Evolutionary conservation across 352 stramenopile genomes (phyloP).

Genomic region (Pythium biforme): DNA sequence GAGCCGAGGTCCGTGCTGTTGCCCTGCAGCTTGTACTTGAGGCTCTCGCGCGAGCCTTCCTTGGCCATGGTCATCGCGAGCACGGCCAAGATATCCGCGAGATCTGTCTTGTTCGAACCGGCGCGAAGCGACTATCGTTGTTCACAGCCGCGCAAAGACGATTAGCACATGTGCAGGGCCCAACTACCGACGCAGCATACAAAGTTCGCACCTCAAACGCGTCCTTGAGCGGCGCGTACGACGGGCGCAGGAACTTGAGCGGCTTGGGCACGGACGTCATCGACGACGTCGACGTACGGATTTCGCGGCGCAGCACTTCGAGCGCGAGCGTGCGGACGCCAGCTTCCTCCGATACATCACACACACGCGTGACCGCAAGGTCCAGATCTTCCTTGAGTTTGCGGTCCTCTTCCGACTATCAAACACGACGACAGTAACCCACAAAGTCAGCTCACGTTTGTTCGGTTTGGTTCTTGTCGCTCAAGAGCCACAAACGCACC

Average conservation of each 20-base stretch:
- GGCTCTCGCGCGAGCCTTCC: slow-evolving; percentile 85
- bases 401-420: slow-evolving; percentile 89
- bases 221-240: slow-evolving; percentile 94
- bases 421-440: background rate
- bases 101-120: slow-evolving; percentile 72
- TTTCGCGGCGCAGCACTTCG: slow-evolving; percentile 96
- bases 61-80: slow-evolving; percentile 99
- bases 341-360: slow-evolving; percentile 54
- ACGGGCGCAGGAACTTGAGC: slow-evolving; percentile 98
- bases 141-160: background rate
- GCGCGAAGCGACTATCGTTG: slow-evolving; percentile 30
- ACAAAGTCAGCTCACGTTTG: background rate
- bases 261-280: slow-evolving; percentile 99
- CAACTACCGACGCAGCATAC: background rate
- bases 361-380: slow-evolving; percentile 78
- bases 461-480: slow-evolving; percentile 1
- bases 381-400: slow-evolving; percentile 93
- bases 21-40: slow-evolving; percentile 90
- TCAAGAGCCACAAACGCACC: slow-evolving; percentile 36
- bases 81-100: slow-evolving; percentile 90
- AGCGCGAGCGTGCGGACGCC: slow-evolving; percentile 89
- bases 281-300: slow-evolving; percentile 95
- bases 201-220: slow-evolving; percentile 47
- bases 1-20: slow-evolving; percentile 91
- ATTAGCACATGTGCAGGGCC: background rate